Conservation (phyloP, 2,329 filamentous ascomycete genomes). For the Botrytis porri region DNA sequence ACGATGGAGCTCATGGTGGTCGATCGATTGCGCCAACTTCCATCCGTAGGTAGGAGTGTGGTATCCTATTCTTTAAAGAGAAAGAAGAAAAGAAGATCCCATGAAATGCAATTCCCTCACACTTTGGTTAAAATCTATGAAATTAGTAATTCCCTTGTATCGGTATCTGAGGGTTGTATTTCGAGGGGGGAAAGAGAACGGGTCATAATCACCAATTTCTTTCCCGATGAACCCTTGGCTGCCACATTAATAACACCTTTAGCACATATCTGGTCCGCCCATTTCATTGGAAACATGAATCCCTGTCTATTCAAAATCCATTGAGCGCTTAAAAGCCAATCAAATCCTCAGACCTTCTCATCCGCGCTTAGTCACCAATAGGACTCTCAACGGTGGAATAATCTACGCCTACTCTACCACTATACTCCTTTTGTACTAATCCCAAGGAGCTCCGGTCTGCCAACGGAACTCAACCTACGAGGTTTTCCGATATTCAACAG, state of each 20-base stretch:
- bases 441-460: conserved; percentile 3
- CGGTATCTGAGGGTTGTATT: not conserved
- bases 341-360: rapidly evolving
- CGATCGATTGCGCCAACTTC: conserved; percentile 32
- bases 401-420: not conserved
- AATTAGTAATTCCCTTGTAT: conserved; percentile 7
- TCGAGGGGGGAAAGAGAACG: not conserved
- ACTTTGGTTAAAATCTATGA: not conserved
- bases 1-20: conserved; percentile 86
- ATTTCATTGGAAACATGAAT: not conserved
- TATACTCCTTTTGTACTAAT: conserved; percentile 7
- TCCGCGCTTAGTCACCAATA: not conserved
- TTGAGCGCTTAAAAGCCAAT: not conserved
- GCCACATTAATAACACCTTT: conserved; percentile 7
- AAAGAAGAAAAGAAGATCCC: not conserved
- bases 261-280: conserved; percentile 12
- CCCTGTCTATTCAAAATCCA: not conserved
- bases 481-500: conserved; percentile 28
- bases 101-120: not conserved
- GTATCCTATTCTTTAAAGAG: not conserved
- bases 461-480: conserved; percentile 23
- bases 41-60: conserved; percentile 26
- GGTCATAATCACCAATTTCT: not conserved
- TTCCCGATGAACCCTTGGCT: conserved; percentile 8
- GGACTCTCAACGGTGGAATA: not conserved